Conservation (phyloP, 129 eudicot genomes). For the Centaurea solstitialis region DNA sequence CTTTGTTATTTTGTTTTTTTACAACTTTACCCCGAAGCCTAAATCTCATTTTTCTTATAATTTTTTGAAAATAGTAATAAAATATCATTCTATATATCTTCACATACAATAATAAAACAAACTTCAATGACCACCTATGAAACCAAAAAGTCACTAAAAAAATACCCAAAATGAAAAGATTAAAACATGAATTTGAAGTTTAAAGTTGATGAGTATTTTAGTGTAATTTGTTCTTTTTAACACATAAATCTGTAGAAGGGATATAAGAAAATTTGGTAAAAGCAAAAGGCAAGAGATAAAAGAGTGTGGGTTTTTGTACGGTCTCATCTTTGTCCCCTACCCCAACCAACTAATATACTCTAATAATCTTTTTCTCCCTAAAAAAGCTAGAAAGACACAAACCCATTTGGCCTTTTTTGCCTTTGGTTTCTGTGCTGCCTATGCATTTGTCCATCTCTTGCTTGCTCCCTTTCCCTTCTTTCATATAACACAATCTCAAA, state of each 20-base stretch:
- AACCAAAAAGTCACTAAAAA: too few species aligned
- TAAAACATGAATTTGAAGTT: too few species aligned
- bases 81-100: too few species aligned
- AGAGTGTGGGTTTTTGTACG: conserved; percentile 50
- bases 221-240: too few species aligned
- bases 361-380: conserved; percentile 33
- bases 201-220: too few species aligned
- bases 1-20: too few species aligned
- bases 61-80: background rate
- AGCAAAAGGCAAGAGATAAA: conserved; percentile 15
- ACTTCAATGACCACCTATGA: too few species aligned
- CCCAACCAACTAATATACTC: conserved; percentile 43
- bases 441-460: conserved; percentile 73
- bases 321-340: conserved; percentile 59
- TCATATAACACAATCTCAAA: conserved; percentile 25
- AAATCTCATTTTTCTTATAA: too few species aligned
- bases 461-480: conserved; percentile 38
- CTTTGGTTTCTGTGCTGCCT: conserved; percentile 70
- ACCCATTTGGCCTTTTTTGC: conserved; percentile 53
- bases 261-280: conserved; percentile 15
- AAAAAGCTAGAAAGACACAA: conserved; percentile 59
- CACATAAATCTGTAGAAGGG: background rate
- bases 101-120: too few species aligned
- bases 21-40: too few species aligned
- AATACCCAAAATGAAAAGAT: too few species aligned